phyloP scores from a whole-genome alignment of 352 stramenopile species.

The Globisporangium polare region DNA sequence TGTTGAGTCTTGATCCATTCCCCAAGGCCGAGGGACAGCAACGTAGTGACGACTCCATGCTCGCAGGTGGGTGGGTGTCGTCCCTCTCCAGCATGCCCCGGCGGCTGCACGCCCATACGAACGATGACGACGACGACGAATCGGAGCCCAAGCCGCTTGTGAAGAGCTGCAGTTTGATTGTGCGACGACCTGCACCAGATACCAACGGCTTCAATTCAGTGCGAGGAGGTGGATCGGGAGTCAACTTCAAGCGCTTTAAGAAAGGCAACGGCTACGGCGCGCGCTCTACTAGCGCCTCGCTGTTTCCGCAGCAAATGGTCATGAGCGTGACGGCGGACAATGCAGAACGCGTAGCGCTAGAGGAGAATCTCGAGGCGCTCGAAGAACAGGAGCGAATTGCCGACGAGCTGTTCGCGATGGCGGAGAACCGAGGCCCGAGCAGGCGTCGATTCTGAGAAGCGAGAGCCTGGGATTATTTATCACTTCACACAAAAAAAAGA shows the following conservation, averaged over 20 bases:
- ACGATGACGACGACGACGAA: slow-evolving; percentile 27
- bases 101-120: background rate
- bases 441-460: slow-evolving; percentile 40
- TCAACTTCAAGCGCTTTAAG: slow-evolving; percentile 85
- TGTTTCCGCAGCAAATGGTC: slow-evolving; percentile 55
- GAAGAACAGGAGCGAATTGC: slow-evolving; percentile 83
- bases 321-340: slow-evolving; percentile 64
- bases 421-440: slow-evolving; percentile 46
- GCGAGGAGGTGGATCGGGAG: slow-evolving; percentile 4
- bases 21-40: background rate
- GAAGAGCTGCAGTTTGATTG: slow-evolving; percentile 45
- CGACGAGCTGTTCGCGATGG: slow-evolving; percentile 80
- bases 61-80: slow-evolving; percentile 25
- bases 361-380: slow-evolving; percentile 59
- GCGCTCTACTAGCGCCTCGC: slow-evolving; percentile 29
- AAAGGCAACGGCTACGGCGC: slow-evolving; percentile 62
- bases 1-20: slow-evolving; percentile 13
- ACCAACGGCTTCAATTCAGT: background rate
- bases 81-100: slow-evolving; percentile 15
- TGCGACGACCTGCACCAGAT: slow-evolving; percentile 27
- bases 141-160: slow-evolving; percentile 37
- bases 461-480: slow-evolving; percentile 9
- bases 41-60: background rate
- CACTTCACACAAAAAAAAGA: too few species aligned
- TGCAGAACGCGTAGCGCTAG: slow-evolving; percentile 42